Conservation (phyloP, 768 basidiomycete species). For the Rhodotorula graminis region DNA sequence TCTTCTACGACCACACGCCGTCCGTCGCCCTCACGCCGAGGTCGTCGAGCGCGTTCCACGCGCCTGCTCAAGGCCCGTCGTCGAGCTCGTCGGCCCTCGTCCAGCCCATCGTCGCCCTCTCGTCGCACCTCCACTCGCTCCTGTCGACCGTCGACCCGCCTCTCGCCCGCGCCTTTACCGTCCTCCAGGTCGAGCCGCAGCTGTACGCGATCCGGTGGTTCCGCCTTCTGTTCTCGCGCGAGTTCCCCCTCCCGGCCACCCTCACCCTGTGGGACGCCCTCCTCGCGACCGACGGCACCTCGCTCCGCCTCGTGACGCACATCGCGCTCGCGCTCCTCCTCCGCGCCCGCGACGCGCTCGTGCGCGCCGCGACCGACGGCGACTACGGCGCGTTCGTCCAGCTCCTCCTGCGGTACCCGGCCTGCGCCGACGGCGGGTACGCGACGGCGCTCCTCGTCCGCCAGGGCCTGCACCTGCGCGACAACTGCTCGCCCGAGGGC, state of each 20-base stretch:
- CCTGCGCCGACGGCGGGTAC: constrained; percentile 49
- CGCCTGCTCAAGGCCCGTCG: constrained; percentile 1
- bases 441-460: constrained; percentile 68
- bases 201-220: constrained; percentile 98
- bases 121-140: constrained; percentile 71
- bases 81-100: constrained; percentile 12
- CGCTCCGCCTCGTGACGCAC: constrained; percentile 73
- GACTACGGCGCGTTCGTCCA: constrained; percentile 75
- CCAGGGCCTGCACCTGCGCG: constrained; percentile 63
- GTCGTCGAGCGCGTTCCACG: not conserved
- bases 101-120: constrained; percentile 76
- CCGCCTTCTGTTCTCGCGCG: constrained; percentile 84
- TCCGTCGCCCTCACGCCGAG: constrained; percentile 7
- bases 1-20: constrained; percentile 59
- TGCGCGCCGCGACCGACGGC: constrained; percentile 65
- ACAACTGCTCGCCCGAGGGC: constrained; percentile 31
- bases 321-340: constrained; percentile 92
- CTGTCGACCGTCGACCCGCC: constrained; percentile 74
- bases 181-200: constrained; percentile 84
- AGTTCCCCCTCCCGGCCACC: constrained; percentile 72
- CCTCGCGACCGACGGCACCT: constrained; percentile 71
- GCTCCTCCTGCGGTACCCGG: constrained; percentile 76
- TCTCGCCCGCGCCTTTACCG: constrained; percentile 69
- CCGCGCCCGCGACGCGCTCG: constrained; percentile 68
- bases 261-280: constrained; percentile 94